Conservation (phyloP, 495 filamentous ascomycete species). For the Aspergillus olivimuriae region DNA sequence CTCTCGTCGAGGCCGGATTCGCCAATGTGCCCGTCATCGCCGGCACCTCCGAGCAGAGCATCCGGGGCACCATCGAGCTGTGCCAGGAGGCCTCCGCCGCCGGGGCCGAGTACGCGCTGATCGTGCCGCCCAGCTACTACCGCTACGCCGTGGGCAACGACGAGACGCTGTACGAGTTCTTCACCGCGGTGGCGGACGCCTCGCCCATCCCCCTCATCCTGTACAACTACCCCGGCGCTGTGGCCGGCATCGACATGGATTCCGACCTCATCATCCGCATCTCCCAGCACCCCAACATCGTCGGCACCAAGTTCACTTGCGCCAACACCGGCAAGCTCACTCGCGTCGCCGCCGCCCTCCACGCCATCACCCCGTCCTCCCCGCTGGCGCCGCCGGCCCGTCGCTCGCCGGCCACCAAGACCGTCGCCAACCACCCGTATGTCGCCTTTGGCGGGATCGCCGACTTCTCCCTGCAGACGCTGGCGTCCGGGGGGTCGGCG, state of each 20-base stretch:
- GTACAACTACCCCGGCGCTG: slow-evolving; percentile 89
- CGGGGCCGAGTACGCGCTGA: slow-evolving; percentile 71
- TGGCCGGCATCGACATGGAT: slow-evolving; percentile 90
- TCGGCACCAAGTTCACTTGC: slow-evolving; percentile 88
- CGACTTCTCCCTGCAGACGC: slow-evolving; percentile 79
- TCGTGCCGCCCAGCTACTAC: slow-evolving; percentile 82
- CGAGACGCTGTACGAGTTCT: slow-evolving; percentile 69
- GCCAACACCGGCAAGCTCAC: slow-evolving; percentile 86
- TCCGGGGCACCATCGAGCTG: slow-evolving; percentile 68
- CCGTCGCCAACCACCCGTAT: slow-evolving; percentile 50
- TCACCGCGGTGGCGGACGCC: slow-evolving; percentile 64
- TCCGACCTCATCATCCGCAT: slow-evolving; percentile 78
- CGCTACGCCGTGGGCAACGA: slow-evolving; percentile 68
- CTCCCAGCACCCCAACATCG: slow-evolving; percentile 74
- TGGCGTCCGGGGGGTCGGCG: slow-evolving; percentile 71
- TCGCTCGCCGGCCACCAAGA: too few relatives aligned
- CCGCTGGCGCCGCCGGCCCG: slow-evolving; percentile 25
- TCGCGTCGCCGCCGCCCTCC: slow-evolving; percentile 68
- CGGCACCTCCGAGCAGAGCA: slow-evolving; percentile 71
- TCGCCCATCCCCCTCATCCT: slow-evolving; percentile 75
- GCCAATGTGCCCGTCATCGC: slow-evolving; percentile 70
- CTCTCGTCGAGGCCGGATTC: slow-evolving; percentile 77
- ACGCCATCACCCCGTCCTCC: slow-evolving; percentile 58
- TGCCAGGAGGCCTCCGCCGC: slow-evolving; percentile 60
- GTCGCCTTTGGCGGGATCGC: slow-evolving; percentile 87